phyloP scores from a whole-genome alignment of 1,284 basidiomycete genomes.

The Entoloma clypeatum region DNA sequence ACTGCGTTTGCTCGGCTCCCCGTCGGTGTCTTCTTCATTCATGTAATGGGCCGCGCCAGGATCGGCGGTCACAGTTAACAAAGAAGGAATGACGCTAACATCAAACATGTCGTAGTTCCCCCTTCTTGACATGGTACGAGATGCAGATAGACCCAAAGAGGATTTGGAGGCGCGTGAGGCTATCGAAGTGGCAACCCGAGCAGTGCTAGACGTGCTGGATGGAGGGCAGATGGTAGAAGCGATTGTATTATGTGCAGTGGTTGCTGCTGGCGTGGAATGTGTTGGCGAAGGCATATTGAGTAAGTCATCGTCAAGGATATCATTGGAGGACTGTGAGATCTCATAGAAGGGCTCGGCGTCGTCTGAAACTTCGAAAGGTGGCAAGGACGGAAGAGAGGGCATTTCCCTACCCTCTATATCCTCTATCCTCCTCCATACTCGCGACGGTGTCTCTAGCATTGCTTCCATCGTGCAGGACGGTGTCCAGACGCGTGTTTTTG shows the following conservation, averaged over 20 bases:
- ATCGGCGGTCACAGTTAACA: constrained; percentile 38
- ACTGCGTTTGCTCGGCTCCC: constrained; percentile 43
- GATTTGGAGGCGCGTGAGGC: constrained; percentile 48
- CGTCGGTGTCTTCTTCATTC: constrained; percentile 37
- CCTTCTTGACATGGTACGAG: constrained; percentile 27
- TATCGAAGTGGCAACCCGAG: constrained; percentile 71
- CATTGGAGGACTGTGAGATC: too few relatives aligned
- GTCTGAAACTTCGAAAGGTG: constrained; percentile 66
- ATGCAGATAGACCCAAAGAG: constrained; percentile 33
- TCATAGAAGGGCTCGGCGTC: constrained; percentile 29
- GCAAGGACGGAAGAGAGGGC: constrained; percentile 75
- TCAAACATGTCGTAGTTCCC: constrained; percentile 52
- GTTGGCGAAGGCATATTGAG: constrained; percentile 42
- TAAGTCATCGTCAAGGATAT: constrained; percentile 31
- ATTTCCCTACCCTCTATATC: constrained; percentile 64
- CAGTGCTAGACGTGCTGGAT: constrained; percentile 57
- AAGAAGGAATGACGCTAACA: constrained; percentile 51
- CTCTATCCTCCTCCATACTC: constrained; percentile 76
- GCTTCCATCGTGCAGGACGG: constrained; percentile 33
- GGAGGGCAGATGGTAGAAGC: constrained; percentile 48
- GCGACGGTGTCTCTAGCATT: constrained; percentile 71
- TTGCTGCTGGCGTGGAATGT: constrained; percentile 60
- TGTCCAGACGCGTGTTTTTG: background rate
- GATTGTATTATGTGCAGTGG: constrained; percentile 39
- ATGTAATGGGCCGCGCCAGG: constrained; percentile 24